Base-by-base conservation (phyloP, 371 early-diverging fungal species). In the Blakeslea trispora region DNA sequence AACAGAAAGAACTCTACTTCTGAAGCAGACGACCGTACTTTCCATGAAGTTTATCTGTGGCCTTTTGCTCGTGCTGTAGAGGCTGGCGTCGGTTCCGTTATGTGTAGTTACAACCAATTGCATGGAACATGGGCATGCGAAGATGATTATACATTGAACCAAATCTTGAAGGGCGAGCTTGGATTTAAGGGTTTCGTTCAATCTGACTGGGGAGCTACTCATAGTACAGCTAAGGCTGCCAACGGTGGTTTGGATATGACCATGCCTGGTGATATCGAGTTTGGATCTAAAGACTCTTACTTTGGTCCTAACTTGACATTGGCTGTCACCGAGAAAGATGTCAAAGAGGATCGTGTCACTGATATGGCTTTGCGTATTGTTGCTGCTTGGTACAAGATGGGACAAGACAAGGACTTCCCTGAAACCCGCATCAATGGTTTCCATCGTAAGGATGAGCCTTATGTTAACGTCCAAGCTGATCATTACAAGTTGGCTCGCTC, bases 281-380 rank as follows among this genome's bases (percentile, higher is more conserved):
- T 46, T 14, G 3, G 48, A 8, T 57, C 62, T 41, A 40, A 39
- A 9, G 40, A 21, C 8, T 53, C 59, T 15, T 70, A 72, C 45
- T 75, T 68, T 54, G 76, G 76, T 43, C 14, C 35, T 19, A 68
- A 68, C 35, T 51, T 75, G 44, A 61, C 61, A 1, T 39, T 55
- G 0, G 68, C 71, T n/a, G 69, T 75, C 18, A 43, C 46, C 13
- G 31, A 49, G 15, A 68, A 68, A 3, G 31, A 55, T n/a, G 68
- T 75, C 11, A n/a, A 50, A 5, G 68, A 68, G 43, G 55, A 49
- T 11, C 52, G 69, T 22, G 61, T 84, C 3, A 63, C 61, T 47
- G 82, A 86, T 57, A 81, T 82, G 79, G 81, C 74, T 13, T 69
- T 55, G 7, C 71, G 85, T 49, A 74, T 83, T 46, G 63, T 82